Evolutionary conservation across 1,139 yeast genomes (phyloP).

Genomic region (Magnusiomyces suaveolens): DNA sequence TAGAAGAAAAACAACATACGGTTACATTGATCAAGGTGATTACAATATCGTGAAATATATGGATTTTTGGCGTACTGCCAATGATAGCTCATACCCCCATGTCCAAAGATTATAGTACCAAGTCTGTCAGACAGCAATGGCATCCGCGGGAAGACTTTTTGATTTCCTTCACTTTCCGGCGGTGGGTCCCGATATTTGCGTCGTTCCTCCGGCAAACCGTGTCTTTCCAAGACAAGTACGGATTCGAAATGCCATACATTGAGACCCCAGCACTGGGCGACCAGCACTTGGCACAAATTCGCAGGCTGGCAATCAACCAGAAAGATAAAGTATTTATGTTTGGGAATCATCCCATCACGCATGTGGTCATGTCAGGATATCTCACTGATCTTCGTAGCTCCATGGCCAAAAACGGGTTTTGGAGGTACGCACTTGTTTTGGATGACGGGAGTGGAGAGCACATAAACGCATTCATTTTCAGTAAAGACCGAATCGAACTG

Average conservation of each 20-base stretch:
- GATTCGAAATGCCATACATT: not conserved
- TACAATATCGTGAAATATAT: too few species aligned
- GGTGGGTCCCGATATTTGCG: not conserved
- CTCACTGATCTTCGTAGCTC: not conserved
- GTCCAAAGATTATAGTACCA: too few species aligned
- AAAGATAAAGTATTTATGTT: not conserved
- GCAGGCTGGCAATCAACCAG: too few species aligned
- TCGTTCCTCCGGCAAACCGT: not conserved
- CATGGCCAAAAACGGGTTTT: not conserved
- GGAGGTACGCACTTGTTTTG: not conserved
- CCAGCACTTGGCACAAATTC: not conserved
- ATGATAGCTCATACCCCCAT: not conserved
- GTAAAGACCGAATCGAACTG: too few species aligned
- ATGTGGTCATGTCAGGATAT: not conserved
- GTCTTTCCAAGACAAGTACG: not conserved
- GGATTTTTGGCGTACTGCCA: not conserved
- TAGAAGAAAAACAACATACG: too few species aligned
- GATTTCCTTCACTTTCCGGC: not conserved
- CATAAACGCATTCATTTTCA: too few species aligned
- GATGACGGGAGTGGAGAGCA: not conserved
- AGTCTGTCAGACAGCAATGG: too few species aligned
- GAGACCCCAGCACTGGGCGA: not conserved
- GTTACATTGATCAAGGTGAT: too few species aligned
- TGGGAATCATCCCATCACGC: not conserved
- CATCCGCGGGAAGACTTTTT: not conserved